Base-by-base conservation (phyloP, 805 yeast genomes). In the Pichia sporocuriosa region DNA sequence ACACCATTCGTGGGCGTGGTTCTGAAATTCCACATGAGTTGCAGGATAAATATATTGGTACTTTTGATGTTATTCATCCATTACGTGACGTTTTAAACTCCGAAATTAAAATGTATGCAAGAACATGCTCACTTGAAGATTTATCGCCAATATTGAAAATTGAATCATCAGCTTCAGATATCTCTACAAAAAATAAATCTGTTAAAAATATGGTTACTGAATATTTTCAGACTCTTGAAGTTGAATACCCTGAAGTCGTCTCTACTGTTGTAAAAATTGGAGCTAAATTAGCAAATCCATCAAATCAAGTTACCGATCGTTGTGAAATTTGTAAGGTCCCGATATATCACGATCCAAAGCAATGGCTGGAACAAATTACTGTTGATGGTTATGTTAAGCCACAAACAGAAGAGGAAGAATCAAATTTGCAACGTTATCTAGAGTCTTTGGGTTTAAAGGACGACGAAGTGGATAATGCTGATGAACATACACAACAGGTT, bases 181-280 rank as follows among this genome's bases (percentile, higher is more conserved):
- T 67, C 24, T 72, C 79, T 43, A 72, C 79, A 15, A 84, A 79
- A 56, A 79, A 81, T 51, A 84, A 81, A 71, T 84, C 95, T 2
- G 81, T 90, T 16, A 81, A 84, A 52, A 94, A 86, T 54, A 69
- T 90, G 37, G 79, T 88, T 1, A 67, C 77, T 22, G 73, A 78
- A 37, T 90, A 90, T 59, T 86, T 86, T 52, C 70, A 67, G 24
- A 69, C 70, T 26, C 76, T 89, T 20, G 95, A 86, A 54, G 70
- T 70, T 6, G 88, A 79, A 13, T 88, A 88, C 56, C 88, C 95
- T 0, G 85, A 90, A 43, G 84, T 90, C 2, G 88, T 89, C 3
- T 83, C 96, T 0, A 89, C 97, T 0, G 97, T 90, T 17, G 88
- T 88, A 12, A 81, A 85, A 50, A 88, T 95, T 0, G 96, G 93